Evolutionary conservation across 495 filamentous ascomycete genomes (phyloP).

Genomic region (Neohortaea acidophila): DNA sequence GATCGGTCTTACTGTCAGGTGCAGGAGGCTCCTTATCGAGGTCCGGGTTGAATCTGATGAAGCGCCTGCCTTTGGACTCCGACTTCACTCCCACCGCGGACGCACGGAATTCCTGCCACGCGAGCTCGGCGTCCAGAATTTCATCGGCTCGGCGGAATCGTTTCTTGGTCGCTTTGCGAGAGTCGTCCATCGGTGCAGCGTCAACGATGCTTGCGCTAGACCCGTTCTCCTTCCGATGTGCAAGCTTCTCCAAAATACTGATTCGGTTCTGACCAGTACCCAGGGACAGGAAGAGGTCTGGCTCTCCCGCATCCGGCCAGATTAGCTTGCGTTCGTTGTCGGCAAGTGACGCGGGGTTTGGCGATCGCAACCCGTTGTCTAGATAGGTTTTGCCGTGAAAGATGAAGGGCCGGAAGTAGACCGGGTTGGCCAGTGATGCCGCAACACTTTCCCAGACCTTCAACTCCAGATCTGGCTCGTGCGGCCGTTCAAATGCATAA

Average conservation of each 20-base stretch:
- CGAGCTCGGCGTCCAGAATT: constrained; percentile 14
- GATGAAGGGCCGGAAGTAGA: constrained; percentile 33
- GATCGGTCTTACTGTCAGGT: constrained; percentile 12
- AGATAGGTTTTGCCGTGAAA: constrained; percentile 28
- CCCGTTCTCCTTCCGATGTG: not conserved
- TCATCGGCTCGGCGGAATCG: constrained; percentile 11
- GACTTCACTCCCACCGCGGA: constrained; percentile 5
- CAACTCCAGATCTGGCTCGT: constrained; percentile 29
- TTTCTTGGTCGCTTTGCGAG: constrained; percentile 5
- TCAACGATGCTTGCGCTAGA: not conserved
- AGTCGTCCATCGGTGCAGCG: constrained; percentile 2
- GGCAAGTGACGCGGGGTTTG: constrained; percentile 35
- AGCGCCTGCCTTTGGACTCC: constrained; percentile 10
- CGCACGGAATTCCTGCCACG: constrained; percentile 11
- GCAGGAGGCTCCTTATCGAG: constrained; percentile 14
- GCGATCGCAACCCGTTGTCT: constrained; percentile 33
- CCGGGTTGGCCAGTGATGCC: constrained; percentile 35
- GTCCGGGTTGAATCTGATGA: constrained; percentile 16
- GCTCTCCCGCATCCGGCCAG: constrained; percentile 31
- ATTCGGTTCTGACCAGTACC: constrained; percentile 24
- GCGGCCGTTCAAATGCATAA: constrained; percentile 33
- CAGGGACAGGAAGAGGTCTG: constrained; percentile 37
- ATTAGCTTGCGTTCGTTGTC: constrained; percentile 34
- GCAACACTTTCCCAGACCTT: constrained; percentile 33
- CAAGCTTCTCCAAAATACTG: constrained; percentile 7